Conservation (phyloP, 352 stramenopile genomes). For the Plasmopara muralis region DNA sequence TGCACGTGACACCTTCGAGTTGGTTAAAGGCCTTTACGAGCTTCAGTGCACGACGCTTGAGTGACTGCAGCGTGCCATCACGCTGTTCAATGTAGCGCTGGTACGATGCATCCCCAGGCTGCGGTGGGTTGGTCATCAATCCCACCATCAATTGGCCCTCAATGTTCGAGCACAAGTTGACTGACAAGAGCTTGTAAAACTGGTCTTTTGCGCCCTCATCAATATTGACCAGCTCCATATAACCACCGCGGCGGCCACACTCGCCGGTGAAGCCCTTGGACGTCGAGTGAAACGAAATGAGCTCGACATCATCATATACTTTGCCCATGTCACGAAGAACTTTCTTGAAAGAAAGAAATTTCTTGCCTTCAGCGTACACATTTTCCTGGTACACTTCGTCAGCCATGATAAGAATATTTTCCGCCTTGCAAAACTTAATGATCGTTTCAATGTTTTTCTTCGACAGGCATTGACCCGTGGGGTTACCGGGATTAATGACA, state of each 20-base stretch:
- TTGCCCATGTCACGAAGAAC: constrained; percentile 87
- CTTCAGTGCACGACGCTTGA: constrained; percentile 92
- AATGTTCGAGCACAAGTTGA: constrained; percentile 96
- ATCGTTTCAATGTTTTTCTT: constrained; percentile 91
- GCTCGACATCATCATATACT: constrained; percentile 86
- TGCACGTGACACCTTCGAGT: constrained; percentile 95
- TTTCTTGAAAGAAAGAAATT: constrained; percentile 95
- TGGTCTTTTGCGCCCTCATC: constrained; percentile 89
- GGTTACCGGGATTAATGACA: constrained; percentile 99
- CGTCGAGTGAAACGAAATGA: constrained; percentile 98
- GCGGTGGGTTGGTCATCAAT: constrained; percentile 96
- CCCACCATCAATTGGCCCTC: constrained; percentile 96
- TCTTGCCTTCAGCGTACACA: constrained; percentile 90
- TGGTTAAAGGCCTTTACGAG: constrained; percentile 92
- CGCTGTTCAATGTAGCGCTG: constrained; percentile 88
- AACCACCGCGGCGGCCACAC: constrained; percentile 94
- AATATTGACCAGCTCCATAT: constrained; percentile 96
- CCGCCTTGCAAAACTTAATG: constrained; percentile 91
- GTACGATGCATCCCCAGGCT: constrained; percentile 86
- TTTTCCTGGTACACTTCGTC: constrained; percentile 99
- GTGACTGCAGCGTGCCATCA: constrained; percentile 87
- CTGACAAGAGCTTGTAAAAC: constrained; percentile 98
- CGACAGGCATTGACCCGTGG: constrained; percentile 89
- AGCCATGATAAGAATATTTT: constrained; percentile 94
- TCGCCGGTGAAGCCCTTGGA: constrained; percentile 99